phyloP scores from a whole-genome alignment of 768 basidiomycete species.

The Kwoniella mangroviensis region DNA sequence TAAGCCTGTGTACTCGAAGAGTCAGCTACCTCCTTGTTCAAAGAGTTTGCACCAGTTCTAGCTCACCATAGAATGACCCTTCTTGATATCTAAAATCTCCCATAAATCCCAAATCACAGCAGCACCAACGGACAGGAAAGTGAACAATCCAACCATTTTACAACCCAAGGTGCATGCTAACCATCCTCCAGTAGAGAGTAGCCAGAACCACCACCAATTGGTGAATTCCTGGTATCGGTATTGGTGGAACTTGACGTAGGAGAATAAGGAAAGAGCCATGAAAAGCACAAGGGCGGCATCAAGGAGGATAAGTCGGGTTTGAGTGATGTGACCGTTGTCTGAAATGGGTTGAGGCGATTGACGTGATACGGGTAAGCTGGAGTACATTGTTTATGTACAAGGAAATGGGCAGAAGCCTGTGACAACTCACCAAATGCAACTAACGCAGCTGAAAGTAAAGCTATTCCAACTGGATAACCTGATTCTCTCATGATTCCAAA shows the following conservation, averaged over 20 bases:
- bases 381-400: no score
- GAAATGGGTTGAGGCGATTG: not conserved
- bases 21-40: not conserved
- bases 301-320: slow-evolving; percentile 93
- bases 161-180: slow-evolving; percentile 97
- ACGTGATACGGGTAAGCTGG: no score
- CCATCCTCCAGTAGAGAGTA: slow-evolving; percentile 83
- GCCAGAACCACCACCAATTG: slow-evolving; percentile 92
- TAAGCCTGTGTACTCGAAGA: slow-evolving; percentile 66
- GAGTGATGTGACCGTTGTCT: slow-evolving; percentile 96
- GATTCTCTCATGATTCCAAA: slow-evolving; percentile 98
- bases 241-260: slow-evolving; percentile 92
- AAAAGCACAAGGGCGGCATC: slow-evolving; percentile 95
- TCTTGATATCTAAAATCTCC: slow-evolving; percentile 85
- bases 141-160: slow-evolving; percentile 95
- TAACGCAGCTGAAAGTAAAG: slow-evolving; percentile 83
- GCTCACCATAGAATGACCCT: slow-evolving; percentile 76
- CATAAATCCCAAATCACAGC: slow-evolving; percentile 93
- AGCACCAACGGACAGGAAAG: slow-evolving; percentile 83
- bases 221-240: slow-evolving; percentile 91
- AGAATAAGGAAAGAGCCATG: slow-evolving; percentile 89
- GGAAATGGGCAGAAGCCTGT: no score
- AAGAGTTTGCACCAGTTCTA: not conserved
- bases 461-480: slow-evolving; percentile 88
- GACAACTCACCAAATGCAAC: slow-evolving; percentile 75